phyloP scores from a whole-genome alignment of 2,329 filamentous ascomycete genomes.

The Neocucurbitaria cava region DNA sequence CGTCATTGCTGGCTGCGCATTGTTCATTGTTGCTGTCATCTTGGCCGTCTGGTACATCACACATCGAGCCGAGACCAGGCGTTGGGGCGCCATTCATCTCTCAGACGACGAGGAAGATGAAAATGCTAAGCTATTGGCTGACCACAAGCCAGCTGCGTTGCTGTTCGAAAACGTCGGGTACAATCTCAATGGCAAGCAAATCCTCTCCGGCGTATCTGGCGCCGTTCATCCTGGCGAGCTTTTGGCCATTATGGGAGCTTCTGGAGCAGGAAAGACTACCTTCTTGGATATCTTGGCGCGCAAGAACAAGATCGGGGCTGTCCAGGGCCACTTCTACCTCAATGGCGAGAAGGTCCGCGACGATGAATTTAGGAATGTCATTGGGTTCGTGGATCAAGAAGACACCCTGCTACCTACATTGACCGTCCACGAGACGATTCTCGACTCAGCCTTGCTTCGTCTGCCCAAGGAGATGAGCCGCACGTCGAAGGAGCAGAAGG shows the following conservation, averaged over 20 bases:
- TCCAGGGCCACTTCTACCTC: constrained; percentile 83
- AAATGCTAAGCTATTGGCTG: constrained; percentile 81
- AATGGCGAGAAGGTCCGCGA: constrained; percentile 91
- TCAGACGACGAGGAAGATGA: constrained; percentile 86
- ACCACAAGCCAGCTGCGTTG: constrained; percentile 89
- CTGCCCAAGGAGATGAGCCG: constrained; percentile 92
- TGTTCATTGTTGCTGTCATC: constrained; percentile 89
- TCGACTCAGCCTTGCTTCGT: constrained; percentile 89
- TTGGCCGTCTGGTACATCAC: constrained; percentile 87
- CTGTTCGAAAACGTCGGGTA: constrained; percentile 91
- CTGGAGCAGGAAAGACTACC: constrained; percentile 95
- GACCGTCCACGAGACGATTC: constrained; percentile 96
- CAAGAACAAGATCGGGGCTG: constrained; percentile 90
- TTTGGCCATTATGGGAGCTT: constrained; percentile 97
- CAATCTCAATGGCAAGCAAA: constrained; percentile 83
- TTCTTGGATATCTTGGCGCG: constrained; percentile 95
- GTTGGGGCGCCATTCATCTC: constrained; percentile 77
- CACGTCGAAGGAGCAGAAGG: constrained; percentile 86
- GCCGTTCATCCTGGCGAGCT: constrained; percentile 94
- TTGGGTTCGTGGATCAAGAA: constrained; percentile 98
- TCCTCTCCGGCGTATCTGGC: constrained; percentile 80
- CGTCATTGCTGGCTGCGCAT: constrained; percentile 82
- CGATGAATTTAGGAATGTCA: constrained; percentile 84
- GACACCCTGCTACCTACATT: constrained; percentile 95
- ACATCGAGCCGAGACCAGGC: constrained; percentile 66